Evolutionary conservation across 2,329 filamentous ascomycete genomes (phyloP).

Genomic region (Colletotrichum kahawae): DNA sequence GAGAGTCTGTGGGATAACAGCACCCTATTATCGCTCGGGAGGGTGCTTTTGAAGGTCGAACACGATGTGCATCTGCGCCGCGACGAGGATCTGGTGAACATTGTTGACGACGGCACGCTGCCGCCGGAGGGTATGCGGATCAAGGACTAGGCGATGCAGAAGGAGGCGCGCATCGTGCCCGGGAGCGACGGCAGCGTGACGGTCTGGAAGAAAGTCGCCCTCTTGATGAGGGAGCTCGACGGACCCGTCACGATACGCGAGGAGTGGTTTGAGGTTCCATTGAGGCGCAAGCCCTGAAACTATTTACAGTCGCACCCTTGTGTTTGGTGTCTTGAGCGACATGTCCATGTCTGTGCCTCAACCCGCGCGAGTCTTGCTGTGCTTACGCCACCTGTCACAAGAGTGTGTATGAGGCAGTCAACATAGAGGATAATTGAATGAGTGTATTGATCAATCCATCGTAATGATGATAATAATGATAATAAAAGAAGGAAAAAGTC

Average conservation of each 20-base stretch:
- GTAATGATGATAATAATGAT: too few relatives aligned
- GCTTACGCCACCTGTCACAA: background rate
- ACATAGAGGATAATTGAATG: too few relatives aligned
- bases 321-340: background rate
- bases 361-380: background rate
- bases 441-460: too few relatives aligned
- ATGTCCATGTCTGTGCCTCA: background rate
- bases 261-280: background rate
- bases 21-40: constrained; percentile 34
- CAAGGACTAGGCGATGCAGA: constrained; percentile 24
- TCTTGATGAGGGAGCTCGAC: constrained; percentile 5
- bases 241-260: background rate
- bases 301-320: background rate
- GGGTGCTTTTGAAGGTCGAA: constrained; percentile 42
- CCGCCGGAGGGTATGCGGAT: constrained; percentile 32
- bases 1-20: constrained; percentile 43
- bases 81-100: constrained; percentile 18
- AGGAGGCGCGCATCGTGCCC: background rate
- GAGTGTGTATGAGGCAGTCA: too few relatives aligned
- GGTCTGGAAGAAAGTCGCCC: background rate
- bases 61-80: constrained; percentile 34
- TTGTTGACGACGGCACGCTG: constrained; percentile 24
- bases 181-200: background rate
- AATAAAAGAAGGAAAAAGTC: too few relatives aligned
- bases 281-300: background rate